These are phyloP conservation scores for Apiotrichum montevideense DNA, from an alignment of 1,284 basidiomycete species.

Conservation along the genomic window DNA sequence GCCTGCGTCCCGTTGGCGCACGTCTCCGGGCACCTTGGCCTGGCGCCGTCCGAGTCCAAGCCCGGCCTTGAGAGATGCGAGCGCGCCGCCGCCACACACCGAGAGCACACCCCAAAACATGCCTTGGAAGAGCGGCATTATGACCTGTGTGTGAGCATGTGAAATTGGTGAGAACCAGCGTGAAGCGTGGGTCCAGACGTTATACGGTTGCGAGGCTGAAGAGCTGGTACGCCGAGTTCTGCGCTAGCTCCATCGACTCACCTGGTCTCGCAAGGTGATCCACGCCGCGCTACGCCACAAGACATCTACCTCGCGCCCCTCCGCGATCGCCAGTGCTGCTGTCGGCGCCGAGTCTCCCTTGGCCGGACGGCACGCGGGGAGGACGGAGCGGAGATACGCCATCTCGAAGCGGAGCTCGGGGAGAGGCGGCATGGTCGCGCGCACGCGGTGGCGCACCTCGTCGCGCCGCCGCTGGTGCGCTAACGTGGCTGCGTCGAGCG, in stretches of 20 bases:
- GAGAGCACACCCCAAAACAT: slow-evolving; percentile 43
- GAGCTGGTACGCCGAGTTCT: background rate
- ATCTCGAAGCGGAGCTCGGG: slow-evolving; percentile 47
- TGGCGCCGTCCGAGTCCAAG: background rate
- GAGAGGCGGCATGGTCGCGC: slow-evolving; percentile 37
- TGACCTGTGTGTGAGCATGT: slow-evolving; percentile 10
- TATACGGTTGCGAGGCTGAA: too few species aligned
- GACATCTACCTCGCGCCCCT: slow-evolving; percentile 37
- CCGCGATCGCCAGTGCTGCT: slow-evolving; percentile 7
- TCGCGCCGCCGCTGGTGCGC: slow-evolving; percentile 17
- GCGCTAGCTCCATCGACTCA: slow-evolving; percentile 16
- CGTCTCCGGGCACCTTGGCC: background rate
- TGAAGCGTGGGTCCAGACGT: too few species aligned
- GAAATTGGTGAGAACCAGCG: background rate
- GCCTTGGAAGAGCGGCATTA: slow-evolving; percentile 39
- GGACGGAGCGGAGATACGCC: slow-evolving; percentile 23
- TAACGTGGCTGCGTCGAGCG: slow-evolving; percentile 12
- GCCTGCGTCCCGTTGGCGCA: background rate
- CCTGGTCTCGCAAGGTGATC: slow-evolving; percentile 46
- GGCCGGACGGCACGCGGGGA: slow-evolving; percentile 30
- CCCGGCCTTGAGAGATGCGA: background rate
- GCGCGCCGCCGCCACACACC: slow-evolving; percentile 16
- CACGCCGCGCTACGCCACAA: slow-evolving; percentile 36
- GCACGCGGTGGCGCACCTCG: slow-evolving; percentile 36
- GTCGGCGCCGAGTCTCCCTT: background rate